phyloP scores from a whole-genome alignment of 1,284 basidiomycete species.

The Irpex sp. region DNA sequence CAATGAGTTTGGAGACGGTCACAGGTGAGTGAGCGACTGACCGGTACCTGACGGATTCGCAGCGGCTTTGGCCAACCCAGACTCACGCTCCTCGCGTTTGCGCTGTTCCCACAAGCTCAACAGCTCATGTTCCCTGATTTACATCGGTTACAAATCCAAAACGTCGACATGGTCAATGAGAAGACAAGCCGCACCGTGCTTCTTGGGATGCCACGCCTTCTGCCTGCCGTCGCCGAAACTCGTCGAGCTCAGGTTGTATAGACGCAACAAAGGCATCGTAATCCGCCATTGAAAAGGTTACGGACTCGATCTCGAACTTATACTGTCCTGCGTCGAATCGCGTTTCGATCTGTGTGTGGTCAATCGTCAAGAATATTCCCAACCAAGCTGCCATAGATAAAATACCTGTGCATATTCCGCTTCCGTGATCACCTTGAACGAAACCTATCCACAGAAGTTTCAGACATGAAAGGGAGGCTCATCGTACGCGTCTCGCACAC shows the following conservation, averaged over 20 bases:
- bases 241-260: slow-evolving; percentile 38
- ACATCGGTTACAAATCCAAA: no score
- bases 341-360: slow-evolving; percentile 41
- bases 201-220: slow-evolving; percentile 35
- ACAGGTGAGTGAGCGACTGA: background rate
- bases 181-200: slow-evolving; percentile 32
- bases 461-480: no score
- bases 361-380: background rate
- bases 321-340: slow-evolving; percentile 62
- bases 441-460: slow-evolving; percentile 30
- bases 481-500: background rate
- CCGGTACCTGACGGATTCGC: background rate
- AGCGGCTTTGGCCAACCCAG: background rate
- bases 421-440: slow-evolving; percentile 44
- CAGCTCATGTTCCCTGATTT: slow-evolving; percentile 28
- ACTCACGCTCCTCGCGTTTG: background rate
- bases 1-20: background rate
- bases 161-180: background rate
- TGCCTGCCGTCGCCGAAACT: slow-evolving; percentile 40
- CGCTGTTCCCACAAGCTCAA: slow-evolving; percentile 32
- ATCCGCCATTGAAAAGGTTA: slow-evolving; percentile 49
- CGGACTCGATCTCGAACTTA: slow-evolving; percentile 51
- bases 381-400: background rate
- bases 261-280: slow-evolving; percentile 43
- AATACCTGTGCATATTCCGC: slow-evolving; percentile 42